phyloP scores from a whole-genome alignment of 1,284 basidiomycete genomes.

The Ustilago sp. region DNA sequence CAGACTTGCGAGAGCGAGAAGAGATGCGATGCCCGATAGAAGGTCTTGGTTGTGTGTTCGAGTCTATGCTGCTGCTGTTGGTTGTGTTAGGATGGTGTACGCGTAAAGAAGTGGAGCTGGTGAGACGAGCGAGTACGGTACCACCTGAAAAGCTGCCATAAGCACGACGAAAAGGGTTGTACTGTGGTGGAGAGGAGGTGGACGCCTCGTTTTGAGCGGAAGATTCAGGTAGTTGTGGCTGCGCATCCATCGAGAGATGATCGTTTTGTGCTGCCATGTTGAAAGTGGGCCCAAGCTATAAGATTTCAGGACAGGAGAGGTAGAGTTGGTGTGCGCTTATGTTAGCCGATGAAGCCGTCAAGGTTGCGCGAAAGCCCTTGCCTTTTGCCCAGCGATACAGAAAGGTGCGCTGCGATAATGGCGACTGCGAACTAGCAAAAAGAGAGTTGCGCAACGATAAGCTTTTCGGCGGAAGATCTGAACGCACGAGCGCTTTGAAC shows the following conservation, averaged over 20 bases:
- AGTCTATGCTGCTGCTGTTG: neutral
- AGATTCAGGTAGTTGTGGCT: slow-evolving; percentile 19
- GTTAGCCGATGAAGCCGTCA: neutral
- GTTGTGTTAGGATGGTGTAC: neutral
- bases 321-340: slow-evolving; percentile 1
- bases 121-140: slow-evolving; percentile 25
- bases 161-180: slow-evolving; percentile 32
- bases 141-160: slow-evolving; percentile 20
- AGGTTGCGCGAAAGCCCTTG: neutral
- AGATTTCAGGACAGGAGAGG: neutral
- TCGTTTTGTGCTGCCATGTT: slow-evolving; percentile 22
- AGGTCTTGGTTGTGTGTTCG: slow-evolving; percentile 17
- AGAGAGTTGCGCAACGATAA: slow-evolving; percentile 1
- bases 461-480: slow-evolving; percentile 3
- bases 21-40: slow-evolving; percentile 34
- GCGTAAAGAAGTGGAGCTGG: slow-evolving; percentile 23
- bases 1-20: slow-evolving; percentile 32
- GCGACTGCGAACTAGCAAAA: neutral
- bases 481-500: neutral
- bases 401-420: neutral
- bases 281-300: neutral
- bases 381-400: neutral
- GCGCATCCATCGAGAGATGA: slow-evolving; percentile 15
- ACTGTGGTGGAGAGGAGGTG: slow-evolving; percentile 20
- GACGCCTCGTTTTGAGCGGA: slow-evolving; percentile 5